These are phyloP conservation scores for Kazachstania martiniae DNA, from an alignment of 805 yeast species.

Conservation along the genomic window DNA sequence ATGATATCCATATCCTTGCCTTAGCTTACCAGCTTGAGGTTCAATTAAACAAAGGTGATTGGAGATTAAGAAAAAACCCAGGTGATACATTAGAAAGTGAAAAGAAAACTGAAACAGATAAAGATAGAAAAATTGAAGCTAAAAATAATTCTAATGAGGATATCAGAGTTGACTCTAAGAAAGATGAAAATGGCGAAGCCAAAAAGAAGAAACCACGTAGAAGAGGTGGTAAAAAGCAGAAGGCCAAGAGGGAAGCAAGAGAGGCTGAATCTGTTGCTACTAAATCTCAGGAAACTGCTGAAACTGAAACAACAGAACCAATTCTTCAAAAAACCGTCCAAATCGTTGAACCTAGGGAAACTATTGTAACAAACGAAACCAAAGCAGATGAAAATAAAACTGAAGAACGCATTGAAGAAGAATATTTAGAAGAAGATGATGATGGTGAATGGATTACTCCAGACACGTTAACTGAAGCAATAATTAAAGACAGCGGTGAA, in stretches of 20 bases:
- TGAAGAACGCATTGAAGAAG: constrained; percentile 18
- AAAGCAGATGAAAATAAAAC: constrained; percentile 1
- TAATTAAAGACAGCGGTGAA: constrained; percentile 60
- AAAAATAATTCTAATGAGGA: neutral
- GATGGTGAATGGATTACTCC: constrained; percentile 94
- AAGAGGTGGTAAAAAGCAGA: constrained; percentile 58
- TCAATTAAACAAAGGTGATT: constrained; percentile 57
- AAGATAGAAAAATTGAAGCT: constrained; percentile 2
- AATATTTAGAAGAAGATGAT: constrained; percentile 45
- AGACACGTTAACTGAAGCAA: constrained; percentile 63
- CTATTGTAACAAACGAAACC: neutral
- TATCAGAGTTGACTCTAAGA: neutral
- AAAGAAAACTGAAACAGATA: constrained; percentile 13
- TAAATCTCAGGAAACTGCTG: constrained; percentile 5
- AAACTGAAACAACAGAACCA: neutral
- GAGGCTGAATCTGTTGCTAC: constrained; percentile 14
- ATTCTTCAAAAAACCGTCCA: neutral
- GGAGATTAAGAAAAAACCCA: constrained; percentile 61
- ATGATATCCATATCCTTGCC: constrained; percentile 90
- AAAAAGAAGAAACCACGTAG: constrained; percentile 36
- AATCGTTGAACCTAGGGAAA: neutral
- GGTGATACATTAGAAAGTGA: constrained; percentile 39
- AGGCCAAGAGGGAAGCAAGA: constrained; percentile 42
- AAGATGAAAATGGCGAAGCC: constrained; percentile 28
- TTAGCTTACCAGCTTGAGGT: constrained; percentile 78